phyloP scores from a whole-genome alignment of 139 green algal genomes.

The Volvox africanus region DNA sequence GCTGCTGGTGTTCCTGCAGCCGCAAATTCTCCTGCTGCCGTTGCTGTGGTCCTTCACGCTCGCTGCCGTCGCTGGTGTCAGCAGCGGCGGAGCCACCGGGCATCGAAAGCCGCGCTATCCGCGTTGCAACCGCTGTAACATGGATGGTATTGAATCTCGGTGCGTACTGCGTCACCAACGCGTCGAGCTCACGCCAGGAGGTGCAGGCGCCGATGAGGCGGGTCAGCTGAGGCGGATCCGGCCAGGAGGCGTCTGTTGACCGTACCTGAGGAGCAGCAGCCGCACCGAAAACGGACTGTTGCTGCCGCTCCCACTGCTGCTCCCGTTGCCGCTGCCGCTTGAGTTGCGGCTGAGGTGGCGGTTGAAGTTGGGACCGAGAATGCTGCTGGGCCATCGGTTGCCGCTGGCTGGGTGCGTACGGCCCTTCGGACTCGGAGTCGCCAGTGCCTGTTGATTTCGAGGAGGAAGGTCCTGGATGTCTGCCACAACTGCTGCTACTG shows the following conservation, averaged over 20 bases:
- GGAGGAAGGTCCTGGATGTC: too few species aligned
- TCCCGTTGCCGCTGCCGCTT: too few species aligned
- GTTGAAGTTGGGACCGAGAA: not conserved
- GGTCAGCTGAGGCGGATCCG: not conserved
- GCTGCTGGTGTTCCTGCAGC: too few species aligned
- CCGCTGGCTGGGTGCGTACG: too few species aligned
- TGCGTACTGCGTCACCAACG: not conserved
- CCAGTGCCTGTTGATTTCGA: too few species aligned
- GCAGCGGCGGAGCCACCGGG: not conserved
- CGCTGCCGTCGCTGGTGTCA: not conserved
- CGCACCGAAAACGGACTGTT: not conserved
- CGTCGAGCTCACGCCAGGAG: not conserved
- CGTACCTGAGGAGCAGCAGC: too few species aligned
- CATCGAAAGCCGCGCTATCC: slow-evolving; percentile 12
- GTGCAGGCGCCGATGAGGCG: not conserved
- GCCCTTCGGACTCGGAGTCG: too few species aligned
- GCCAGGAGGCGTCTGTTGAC: not conserved
- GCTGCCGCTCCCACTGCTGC: not conserved
- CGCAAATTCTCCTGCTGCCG: not conserved
- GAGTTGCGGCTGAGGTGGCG: not conserved
- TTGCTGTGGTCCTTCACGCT: not conserved
- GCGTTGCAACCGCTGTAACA: slow-evolving; percentile 28
- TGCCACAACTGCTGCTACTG: too few species aligned
- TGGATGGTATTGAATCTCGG: slow-evolving; percentile 15
- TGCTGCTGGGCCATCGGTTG: too few species aligned